These are phyloP conservation scores for Scutellaria barbata DNA, from an alignment of 257 asterid species.

Conservation along the genomic window DNA sequence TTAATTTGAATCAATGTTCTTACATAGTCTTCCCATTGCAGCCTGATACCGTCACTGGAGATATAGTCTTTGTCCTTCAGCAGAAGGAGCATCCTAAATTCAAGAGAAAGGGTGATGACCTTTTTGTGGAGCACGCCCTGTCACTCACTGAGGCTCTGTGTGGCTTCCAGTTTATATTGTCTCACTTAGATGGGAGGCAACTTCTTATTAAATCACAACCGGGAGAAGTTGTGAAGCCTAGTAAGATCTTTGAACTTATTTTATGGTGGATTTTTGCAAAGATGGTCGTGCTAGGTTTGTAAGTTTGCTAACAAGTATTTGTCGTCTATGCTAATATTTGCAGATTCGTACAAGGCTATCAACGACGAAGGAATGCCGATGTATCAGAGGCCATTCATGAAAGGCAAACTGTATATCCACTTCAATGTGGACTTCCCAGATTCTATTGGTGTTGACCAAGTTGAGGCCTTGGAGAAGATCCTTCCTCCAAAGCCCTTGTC, in stretches of 20 bases:
- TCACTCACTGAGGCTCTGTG: constrained; percentile 55
- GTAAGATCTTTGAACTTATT: constrained; percentile 17
- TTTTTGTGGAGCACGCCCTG: constrained; percentile 50
- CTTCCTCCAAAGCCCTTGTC: constrained; percentile 53
- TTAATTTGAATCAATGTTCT: too few relatives aligned
- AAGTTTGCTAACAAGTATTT: neutral
- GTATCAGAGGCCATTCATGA: constrained; percentile 65
- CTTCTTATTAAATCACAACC: constrained; percentile 56
- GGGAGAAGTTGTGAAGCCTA: constrained; percentile 64
- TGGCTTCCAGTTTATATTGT: constrained; percentile 54
- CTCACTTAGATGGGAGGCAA: constrained; percentile 57
- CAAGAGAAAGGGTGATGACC: constrained; percentile 62
- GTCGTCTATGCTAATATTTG: neutral
- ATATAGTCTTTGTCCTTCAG: constrained; percentile 62
- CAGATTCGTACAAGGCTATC: constrained; percentile 61
- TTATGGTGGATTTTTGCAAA: neutral
- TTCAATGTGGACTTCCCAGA: constrained; percentile 67
- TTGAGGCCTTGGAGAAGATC: constrained; percentile 43
- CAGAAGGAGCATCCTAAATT: constrained; percentile 58
- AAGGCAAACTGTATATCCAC: constrained; percentile 61
- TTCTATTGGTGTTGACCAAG: constrained; percentile 45
- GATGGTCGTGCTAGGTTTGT: neutral
- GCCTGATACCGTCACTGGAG: constrained; percentile 65
- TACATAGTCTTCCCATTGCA: constrained; percentile 20
- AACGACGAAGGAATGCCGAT: constrained; percentile 69